These are phyloP conservation scores for Eucalyptus erythrocorys DNA, from an alignment of 345 rosid genomes.

Conservation along the genomic window DNA sequence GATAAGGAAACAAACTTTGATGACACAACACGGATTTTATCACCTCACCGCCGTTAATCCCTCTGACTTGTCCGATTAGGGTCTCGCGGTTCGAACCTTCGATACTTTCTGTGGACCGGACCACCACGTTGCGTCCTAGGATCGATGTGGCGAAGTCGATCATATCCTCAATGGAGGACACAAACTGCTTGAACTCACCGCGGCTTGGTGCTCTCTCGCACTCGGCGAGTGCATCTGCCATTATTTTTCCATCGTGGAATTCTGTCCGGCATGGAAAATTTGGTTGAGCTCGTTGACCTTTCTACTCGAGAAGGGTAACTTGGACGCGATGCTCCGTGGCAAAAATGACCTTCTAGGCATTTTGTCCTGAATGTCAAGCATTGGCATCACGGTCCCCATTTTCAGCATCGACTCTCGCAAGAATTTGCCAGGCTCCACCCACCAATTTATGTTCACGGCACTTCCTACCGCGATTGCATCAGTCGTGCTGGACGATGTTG, in stretches of 20 bases:
- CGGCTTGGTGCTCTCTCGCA: slow-evolving; percentile 59
- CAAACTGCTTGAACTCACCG: slow-evolving; percentile 81
- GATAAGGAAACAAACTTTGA: too few species aligned
- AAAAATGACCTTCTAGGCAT: slow-evolving; percentile 90
- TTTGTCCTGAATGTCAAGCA: slow-evolving; percentile 82
- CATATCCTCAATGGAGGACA: slow-evolving; percentile 72
- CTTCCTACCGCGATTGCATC: neutral
- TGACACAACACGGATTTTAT: too few species aligned
- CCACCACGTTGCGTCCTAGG: too few species aligned
- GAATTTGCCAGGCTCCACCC: slow-evolving; percentile 84
- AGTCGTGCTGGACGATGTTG: neutral
- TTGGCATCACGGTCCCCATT: slow-evolving; percentile 50
- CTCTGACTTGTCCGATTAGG: too few species aligned
- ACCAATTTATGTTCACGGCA: slow-evolving; percentile 38
- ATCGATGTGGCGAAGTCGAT: too few species aligned
- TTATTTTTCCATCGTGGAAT: slow-evolving; percentile 52
- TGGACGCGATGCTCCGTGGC: slow-evolving; percentile 50
- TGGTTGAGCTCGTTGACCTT: slow-evolving; percentile 8
- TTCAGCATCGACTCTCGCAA: slow-evolving; percentile 58
- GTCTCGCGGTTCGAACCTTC: too few species aligned
- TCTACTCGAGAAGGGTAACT: slow-evolving; percentile 50
- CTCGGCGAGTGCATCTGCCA: slow-evolving; percentile 34
- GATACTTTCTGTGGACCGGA: too few species aligned
- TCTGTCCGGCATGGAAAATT: slow-evolving; percentile 45
- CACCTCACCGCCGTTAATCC: too few species aligned